phyloP scores from a whole-genome alignment of 2,329 filamentous ascomycete genomes.

The Trichoderma koningii region DNA sequence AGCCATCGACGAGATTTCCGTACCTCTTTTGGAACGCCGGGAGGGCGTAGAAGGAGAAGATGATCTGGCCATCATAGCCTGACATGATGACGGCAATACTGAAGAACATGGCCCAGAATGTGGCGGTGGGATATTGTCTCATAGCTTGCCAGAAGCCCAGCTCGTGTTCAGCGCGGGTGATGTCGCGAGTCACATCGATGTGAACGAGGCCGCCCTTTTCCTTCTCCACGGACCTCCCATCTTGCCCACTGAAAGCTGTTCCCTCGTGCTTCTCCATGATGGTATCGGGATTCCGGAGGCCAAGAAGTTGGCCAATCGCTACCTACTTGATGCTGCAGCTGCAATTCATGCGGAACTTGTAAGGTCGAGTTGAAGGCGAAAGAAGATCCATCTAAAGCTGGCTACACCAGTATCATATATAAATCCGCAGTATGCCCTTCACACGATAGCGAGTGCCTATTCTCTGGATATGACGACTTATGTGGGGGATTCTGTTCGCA shows the following conservation, averaged over 20 bases:
- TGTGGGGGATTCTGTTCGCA: background rate
- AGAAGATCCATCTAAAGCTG: too few species aligned
- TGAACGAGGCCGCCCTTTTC: conserved; percentile 20
- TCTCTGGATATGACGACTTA: background rate
- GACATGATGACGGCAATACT: conserved; percentile 38
- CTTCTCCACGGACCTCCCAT: background rate
- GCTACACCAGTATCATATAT: background rate
- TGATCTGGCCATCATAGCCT: conserved; percentile 42
- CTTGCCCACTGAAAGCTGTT: background rate
- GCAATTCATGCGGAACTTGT: background rate
- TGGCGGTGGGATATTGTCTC: conserved; percentile 43
- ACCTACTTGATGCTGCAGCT: background rate
- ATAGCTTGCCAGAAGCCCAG: conserved; percentile 37
- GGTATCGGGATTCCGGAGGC: background rate
- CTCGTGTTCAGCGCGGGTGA: conserved; percentile 34
- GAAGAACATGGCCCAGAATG: conserved; percentile 38
- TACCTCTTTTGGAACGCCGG: conserved; percentile 39
- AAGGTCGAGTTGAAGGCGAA: background rate
- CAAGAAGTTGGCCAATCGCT: background rate
- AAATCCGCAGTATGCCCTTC: background rate
- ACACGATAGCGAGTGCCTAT: background rate
- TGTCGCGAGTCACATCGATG: conserved; percentile 33
- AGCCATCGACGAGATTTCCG: conserved; percentile 39
- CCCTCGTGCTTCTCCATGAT: conserved; percentile 17
- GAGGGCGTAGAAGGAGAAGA: conserved; percentile 45